These are phyloP conservation scores for Lentinula lateritia DNA, from an alignment of 768 basidiomycete species.

Conservation along the genomic window DNA sequence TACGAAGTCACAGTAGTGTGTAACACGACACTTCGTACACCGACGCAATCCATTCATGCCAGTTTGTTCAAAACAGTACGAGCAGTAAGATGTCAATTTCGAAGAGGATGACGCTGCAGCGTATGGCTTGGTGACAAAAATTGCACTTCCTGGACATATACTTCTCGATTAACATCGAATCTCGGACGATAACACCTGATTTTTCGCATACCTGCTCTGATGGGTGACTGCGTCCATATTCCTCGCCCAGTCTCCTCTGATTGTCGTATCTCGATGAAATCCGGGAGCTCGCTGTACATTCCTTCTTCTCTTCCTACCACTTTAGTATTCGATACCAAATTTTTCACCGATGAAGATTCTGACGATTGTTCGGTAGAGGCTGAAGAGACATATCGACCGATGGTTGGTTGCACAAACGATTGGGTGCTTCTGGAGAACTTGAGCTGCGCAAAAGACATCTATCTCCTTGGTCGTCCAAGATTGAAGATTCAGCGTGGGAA, in stretches of 20 bases:
- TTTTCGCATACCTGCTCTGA: not conserved
- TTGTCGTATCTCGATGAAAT: slow-evolving; percentile 31
- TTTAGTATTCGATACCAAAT: not conserved
- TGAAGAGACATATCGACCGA: slow-evolving; percentile 19
- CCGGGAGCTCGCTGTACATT: slow-evolving; percentile 30
- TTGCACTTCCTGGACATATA: slow-evolving; percentile 42
- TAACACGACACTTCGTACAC: slow-evolving; percentile 65
- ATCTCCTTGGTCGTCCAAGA: not conserved
- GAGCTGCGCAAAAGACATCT: slow-evolving; percentile 27
- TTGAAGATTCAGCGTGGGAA: too few species aligned
- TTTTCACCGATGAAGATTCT: slow-evolving; percentile 1
- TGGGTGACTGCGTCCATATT: slow-evolving; percentile 30
- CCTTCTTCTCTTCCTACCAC: not conserved
- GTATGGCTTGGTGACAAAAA: slow-evolving; percentile 57
- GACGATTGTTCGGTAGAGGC: slow-evolving; percentile 13
- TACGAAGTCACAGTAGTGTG: slow-evolving; percentile 77
- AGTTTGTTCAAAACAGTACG: slow-evolving; percentile 51
- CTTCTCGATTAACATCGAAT: not conserved
- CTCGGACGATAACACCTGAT: not conserved
- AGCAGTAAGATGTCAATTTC: slow-evolving; percentile 61
- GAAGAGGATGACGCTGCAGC: slow-evolving; percentile 60
- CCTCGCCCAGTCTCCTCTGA: slow-evolving; percentile 37
- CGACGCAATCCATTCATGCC: slow-evolving; percentile 43
- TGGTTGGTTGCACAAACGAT: slow-evolving; percentile 29
- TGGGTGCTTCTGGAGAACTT: slow-evolving; percentile 24